These are phyloP conservation scores for Cryptomeria japonica DNA, from an alignment of 75 land plant species.

Conservation along the genomic window DNA sequence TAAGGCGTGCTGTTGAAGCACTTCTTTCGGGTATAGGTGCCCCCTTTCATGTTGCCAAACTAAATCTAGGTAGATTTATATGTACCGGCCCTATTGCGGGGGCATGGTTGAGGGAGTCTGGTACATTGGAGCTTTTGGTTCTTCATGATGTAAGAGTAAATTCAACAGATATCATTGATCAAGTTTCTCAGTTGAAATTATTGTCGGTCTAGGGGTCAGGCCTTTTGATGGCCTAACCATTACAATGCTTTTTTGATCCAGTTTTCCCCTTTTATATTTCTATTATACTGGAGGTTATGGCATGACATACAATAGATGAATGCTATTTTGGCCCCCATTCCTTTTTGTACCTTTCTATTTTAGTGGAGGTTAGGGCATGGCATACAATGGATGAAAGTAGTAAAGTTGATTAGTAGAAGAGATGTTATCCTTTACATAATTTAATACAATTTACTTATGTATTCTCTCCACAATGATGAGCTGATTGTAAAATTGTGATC, in stretches of 20 bases:
- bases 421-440: background rate
- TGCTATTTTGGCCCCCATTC: too few relatives aligned
- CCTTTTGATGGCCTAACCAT: background rate
- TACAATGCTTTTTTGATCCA: background rate
- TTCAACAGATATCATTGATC: slow-evolving; percentile 3
- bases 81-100: slow-evolving; percentile 72
- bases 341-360: too few relatives aligned
- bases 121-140: slow-evolving; percentile 67
- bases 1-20: slow-evolving; percentile 75
- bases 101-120: slow-evolving; percentile 73
- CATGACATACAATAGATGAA: background rate
- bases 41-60: slow-evolving; percentile 76
- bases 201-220: background rate
- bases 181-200: background rate
- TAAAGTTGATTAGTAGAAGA: background rate
- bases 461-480: background rate
- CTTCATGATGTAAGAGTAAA: slow-evolving; percentile 62
- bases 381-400: background rate
- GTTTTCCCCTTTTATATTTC: too few relatives aligned
- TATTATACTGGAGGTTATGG: background rate
- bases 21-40: slow-evolving; percentile 73
- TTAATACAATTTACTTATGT: background rate
- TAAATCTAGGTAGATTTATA: slow-evolving; percentile 81
- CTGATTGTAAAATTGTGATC: background rate
- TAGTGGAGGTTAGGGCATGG: background rate